These are phyloP conservation scores for Auriscalpium orientale DNA, from an alignment of 768 basidiomycete species.

Conservation along the genomic window DNA sequence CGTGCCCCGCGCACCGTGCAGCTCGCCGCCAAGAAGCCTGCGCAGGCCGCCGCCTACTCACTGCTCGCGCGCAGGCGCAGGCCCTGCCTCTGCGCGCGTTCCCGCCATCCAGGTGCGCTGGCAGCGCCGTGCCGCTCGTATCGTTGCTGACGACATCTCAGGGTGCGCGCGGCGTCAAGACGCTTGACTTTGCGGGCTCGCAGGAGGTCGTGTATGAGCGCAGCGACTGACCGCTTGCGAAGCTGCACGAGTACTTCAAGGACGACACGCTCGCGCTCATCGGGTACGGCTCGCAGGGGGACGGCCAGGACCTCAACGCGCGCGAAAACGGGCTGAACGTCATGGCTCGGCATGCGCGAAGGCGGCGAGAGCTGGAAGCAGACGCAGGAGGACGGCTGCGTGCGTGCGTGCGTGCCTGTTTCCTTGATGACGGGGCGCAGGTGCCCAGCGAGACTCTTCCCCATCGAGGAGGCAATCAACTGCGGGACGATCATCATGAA, in stretches of 20 bases:
- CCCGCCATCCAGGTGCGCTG: constrained; percentile 1
- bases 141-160: constrained; percentile 17
- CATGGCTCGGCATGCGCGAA: constrained; percentile 96
- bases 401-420: constrained; percentile 25
- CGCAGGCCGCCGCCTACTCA: constrained; percentile 60
- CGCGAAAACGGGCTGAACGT: constrained; percentile 99
- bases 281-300: constrained; percentile 97
- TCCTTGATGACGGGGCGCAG: constrained; percentile 27
- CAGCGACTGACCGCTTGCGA: constrained; percentile 94
- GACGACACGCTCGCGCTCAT: constrained; percentile 98
- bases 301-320: constrained; percentile 97
- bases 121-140: background rate
- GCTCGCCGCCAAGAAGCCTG: constrained; percentile 29
- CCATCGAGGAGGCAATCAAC: constrained; percentile 95
- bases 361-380: constrained; percentile 96
- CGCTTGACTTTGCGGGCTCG: constrained; percentile 92
- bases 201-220: constrained; percentile 94
- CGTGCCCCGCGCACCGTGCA: constrained; percentile 48
- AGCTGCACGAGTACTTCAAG: constrained; percentile 99
- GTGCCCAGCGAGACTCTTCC: constrained; percentile 94
- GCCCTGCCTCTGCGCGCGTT: constrained; percentile 17
- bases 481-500: constrained; percentile 99
- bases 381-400: constrained; percentile 94
- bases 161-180: constrained; percentile 80
- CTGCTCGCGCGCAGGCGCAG: constrained; percentile 44